Percentiles rank a stretch among this genome's conserved stretches.
Conservation (phyloP, 495 filamentous ascomycete genomes). For the Lepidopterella palustris region DNA sequence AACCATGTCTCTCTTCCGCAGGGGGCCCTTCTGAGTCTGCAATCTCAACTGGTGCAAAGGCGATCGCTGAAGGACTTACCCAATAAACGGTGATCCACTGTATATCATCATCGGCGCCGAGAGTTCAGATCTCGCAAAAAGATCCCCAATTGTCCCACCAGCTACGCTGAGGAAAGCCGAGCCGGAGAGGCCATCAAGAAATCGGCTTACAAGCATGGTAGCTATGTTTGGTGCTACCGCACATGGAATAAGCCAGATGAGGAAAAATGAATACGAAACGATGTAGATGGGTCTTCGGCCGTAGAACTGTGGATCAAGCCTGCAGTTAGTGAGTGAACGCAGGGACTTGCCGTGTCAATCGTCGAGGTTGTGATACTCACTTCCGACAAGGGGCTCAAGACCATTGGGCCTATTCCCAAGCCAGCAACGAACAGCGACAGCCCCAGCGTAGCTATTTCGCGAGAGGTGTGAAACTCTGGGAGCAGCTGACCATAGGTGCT, state of each 20-base stretch:
- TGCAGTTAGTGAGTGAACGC: neutral
- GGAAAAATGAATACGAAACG: constrained; percentile 65
- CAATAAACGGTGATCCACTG: constrained; percentile 70
- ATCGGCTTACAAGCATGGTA: constrained; percentile 77
- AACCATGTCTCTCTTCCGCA: too few species aligned
- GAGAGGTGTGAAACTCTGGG: constrained; percentile 62
- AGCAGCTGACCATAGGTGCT: constrained; percentile 78
- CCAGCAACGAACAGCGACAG: constrained; percentile 32
- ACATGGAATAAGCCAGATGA: constrained; percentile 83
- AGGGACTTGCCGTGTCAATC: neutral
- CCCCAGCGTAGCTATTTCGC: constrained; percentile 45
- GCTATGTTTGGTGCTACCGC: constrained; percentile 77
- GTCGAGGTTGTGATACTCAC: constrained; percentile 30
- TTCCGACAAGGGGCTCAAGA: constrained; percentile 61
- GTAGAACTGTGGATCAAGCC: constrained; percentile 58
- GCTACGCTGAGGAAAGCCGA: constrained; percentile 85
- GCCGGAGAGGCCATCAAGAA: constrained; percentile 78
- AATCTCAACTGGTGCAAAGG: neutral
- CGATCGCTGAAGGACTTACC: constrained; percentile 30
- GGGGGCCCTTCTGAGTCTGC: neutral
- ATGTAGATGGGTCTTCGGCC: constrained; percentile 83
- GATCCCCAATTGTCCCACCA: constrained; percentile 84
- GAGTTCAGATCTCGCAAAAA: constrained; percentile 72
- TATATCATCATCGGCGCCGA: constrained; percentile 76
- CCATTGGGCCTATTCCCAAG: constrained; percentile 62